Evolutionary conservation across 2,329 filamentous ascomycete species (phyloP).

Genomic region (Phialophora verrucosa): DNA sequence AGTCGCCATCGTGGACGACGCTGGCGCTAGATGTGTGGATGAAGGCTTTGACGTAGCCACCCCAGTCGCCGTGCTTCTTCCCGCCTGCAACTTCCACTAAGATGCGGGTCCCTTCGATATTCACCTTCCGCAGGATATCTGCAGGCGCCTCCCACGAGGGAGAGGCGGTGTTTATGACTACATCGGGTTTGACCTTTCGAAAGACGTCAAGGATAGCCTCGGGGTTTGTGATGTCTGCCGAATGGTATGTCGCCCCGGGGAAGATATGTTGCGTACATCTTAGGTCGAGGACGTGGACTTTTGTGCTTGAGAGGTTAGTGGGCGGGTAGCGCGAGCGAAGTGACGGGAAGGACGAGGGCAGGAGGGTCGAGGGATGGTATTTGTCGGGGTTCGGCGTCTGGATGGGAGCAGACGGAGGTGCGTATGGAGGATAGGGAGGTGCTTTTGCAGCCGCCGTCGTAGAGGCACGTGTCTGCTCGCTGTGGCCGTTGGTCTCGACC

Average conservation of each 20-base stretch:
- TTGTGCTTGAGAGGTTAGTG: constrained; percentile 50
- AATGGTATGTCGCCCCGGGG: constrained; percentile 69
- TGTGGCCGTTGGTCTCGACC: constrained; percentile 14
- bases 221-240: constrained; percentile 76
- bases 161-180: constrained; percentile 90
- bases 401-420: constrained; percentile 27
- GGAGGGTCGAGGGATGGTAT: constrained; percentile 35
- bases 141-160: constrained; percentile 62
- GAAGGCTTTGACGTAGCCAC: constrained; percentile 69
- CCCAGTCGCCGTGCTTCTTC: constrained; percentile 66
- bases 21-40: constrained; percentile 92
- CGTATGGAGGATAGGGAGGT: constrained; percentile 16
- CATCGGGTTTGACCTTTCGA: constrained; percentile 70
- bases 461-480: neutral
- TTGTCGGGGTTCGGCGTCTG: constrained; percentile 44
- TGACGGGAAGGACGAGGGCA: constrained; percentile 47
- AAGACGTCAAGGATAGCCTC: constrained; percentile 68
- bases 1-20: constrained; percentile 80
- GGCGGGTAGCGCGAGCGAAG: constrained; percentile 50
- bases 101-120: constrained; percentile 82
- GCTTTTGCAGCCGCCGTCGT: neutral
- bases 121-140: constrained; percentile 76
- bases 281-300: constrained; percentile 74
- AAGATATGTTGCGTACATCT: constrained; percentile 71
- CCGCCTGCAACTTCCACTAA: constrained; percentile 72